Evolutionary conservation across 106 monocot genomes (phyloP).

Genomic region (Dendrobium officinale): DNA sequence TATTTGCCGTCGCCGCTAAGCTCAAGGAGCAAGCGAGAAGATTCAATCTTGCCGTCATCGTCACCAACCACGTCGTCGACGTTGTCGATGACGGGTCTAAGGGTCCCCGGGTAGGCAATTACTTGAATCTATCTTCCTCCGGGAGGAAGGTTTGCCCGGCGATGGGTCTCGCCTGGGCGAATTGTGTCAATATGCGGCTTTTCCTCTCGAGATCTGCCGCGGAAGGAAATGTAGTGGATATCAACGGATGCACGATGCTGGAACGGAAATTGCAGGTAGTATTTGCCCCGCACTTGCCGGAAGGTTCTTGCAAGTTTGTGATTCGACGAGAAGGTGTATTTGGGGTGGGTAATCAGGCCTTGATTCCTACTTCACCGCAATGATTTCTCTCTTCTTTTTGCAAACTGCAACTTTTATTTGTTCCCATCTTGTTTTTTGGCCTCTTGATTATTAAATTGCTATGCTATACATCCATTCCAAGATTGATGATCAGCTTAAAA

Average conservation of each 20-base stretch:
- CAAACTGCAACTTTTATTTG: neutral
- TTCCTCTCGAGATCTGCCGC: slow-evolving; percentile 54
- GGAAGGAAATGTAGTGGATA: neutral
- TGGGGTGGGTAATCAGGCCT: slow-evolving; percentile 16
- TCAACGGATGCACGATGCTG: neutral
- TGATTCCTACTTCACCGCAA: neutral
- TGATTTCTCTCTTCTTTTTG: neutral
- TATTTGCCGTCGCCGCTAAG: slow-evolving; percentile 53
- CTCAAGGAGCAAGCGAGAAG: slow-evolving; percentile 53
- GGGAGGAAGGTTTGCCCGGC: slow-evolving; percentile 67
- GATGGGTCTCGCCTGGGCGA: slow-evolving; percentile 78
- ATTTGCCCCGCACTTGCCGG: slow-evolving; percentile 75
- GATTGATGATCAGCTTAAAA: neutral
- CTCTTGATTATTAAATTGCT: neutral
- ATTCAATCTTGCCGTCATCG: slow-evolving; percentile 49
- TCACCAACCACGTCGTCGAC: slow-evolving; percentile 90
- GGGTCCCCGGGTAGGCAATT: slow-evolving; percentile 23
- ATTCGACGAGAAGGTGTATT: slow-evolving; percentile 52
- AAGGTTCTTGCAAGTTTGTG: slow-evolving; percentile 50
- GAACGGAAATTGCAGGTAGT: slow-evolving; percentile 69
- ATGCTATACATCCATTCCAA: neutral
- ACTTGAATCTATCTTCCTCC: slow-evolving; percentile 33
- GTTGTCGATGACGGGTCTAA: slow-evolving; percentile 23
- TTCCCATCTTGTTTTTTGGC: too few species aligned
- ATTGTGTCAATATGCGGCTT: slow-evolving; percentile 78